Evolutionary conservation across 192 early-diverging fungal genomes (phyloP).

Genomic region (Chytriomyces hyalinus): DNA sequence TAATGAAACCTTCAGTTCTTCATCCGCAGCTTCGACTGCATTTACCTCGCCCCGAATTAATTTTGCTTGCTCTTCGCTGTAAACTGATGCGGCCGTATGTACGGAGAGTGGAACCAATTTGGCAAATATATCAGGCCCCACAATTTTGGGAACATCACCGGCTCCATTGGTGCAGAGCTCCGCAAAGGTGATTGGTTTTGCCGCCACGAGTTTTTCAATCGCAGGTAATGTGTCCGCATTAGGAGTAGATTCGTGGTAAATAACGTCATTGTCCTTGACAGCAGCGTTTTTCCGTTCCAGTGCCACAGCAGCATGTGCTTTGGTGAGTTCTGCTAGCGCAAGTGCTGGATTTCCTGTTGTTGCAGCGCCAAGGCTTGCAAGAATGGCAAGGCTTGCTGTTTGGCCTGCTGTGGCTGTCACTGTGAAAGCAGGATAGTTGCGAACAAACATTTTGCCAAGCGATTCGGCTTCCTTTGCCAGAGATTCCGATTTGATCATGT

Average conservation of each 20-base stretch:
- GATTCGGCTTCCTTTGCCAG: conserved; percentile 86
- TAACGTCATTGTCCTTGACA: conserved; percentile 90
- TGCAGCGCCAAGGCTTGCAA: conserved; percentile 22
- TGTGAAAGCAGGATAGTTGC: conserved; percentile 59
- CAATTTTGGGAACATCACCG: conserved; percentile 81
- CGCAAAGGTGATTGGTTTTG: conserved; percentile 76
- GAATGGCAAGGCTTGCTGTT: conserved; percentile 27
- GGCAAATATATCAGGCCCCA: conserved; percentile 89
- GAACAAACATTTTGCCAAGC: conserved; percentile 72
- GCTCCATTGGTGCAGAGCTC: conserved; percentile 69
- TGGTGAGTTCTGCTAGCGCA: conserved; percentile 76
- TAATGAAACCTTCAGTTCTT: conserved; percentile 80
- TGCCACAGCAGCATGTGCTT: conserved; percentile 57
- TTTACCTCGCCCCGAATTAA: conserved; percentile 82
- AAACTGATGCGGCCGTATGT: conserved; percentile 89
- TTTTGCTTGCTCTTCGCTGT: conserved; percentile 97
- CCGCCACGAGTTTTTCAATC: conserved; percentile 85
- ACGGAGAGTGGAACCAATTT: conserved; percentile 90
- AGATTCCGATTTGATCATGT: conserved; percentile 76
- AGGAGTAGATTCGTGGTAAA: conserved; percentile 90
- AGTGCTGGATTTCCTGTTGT: conserved; percentile 49
- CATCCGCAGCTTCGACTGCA: conserved; percentile 79
- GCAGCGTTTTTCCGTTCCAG: not conserved
- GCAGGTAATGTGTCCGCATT: conserved; percentile 76
- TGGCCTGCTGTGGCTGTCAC: conserved; percentile 53